These are phyloP conservation scores for Millerozyma miso DNA, from an alignment of 805 yeast species.

Conservation along the genomic window DNA sequence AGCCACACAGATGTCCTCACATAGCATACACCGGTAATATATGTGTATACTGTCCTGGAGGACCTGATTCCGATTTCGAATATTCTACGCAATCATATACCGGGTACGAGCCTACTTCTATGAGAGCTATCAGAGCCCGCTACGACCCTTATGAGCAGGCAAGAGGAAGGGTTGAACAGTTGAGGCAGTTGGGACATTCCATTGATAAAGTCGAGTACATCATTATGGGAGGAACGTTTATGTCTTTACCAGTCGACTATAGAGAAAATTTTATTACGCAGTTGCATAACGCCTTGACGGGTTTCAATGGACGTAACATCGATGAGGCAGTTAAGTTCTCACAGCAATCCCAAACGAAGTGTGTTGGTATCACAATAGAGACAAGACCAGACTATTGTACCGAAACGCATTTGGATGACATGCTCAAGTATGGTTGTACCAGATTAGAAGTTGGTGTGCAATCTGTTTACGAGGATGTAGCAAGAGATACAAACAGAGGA, in stretches of 20 bases:
- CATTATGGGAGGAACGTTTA: conserved; percentile 98
- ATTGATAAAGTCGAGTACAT: conserved; percentile 97
- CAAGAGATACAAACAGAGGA: conserved; percentile 96
- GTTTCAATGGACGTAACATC: conserved; percentile 78
- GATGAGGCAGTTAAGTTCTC: conserved; percentile 90
- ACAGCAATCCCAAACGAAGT: conserved; percentile 91
- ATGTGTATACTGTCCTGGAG: conserved; percentile 98
- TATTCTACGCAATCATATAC: conserved; percentile 97
- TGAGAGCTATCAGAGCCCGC: conserved; percentile 98
- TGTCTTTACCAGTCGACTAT: conserved; percentile 88
- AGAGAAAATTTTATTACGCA: conserved; percentile 86
- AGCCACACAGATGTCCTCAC: conserved; percentile 98
- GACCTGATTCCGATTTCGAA: conserved; percentile 97
- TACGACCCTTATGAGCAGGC: conserved; percentile 99
- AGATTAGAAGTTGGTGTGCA: conserved; percentile 96
- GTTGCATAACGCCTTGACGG: conserved; percentile 91
- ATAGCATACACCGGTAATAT: conserved; percentile 98
- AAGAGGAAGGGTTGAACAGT: conserved; percentile 93
- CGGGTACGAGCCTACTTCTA: conserved; percentile 97
- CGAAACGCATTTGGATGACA: conserved; percentile 89
- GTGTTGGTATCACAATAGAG: conserved; percentile 98
- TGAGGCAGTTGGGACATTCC: conserved; percentile 91
- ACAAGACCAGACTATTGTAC: conserved; percentile 99
- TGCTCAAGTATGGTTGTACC: conserved; percentile 95
- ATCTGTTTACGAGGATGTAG: conserved; percentile 95